phyloP scores from a whole-genome alignment of 345 rosid genomes.

The Limnanthes douglasii region DNA sequence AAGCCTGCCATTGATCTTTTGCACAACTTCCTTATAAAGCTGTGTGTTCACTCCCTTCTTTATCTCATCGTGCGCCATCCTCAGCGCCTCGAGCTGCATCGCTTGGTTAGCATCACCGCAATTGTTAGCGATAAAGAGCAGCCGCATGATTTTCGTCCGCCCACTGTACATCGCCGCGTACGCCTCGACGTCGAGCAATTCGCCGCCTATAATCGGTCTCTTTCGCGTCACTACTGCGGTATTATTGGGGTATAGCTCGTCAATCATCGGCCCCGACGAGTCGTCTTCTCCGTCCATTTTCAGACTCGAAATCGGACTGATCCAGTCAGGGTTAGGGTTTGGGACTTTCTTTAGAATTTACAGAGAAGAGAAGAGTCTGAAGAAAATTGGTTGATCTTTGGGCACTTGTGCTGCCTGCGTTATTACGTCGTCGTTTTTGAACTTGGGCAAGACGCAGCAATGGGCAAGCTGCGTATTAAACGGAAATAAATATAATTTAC shows the following conservation, averaged over 20 bases:
- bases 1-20: slow-evolving; percentile 50
- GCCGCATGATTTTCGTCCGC: slow-evolving; percentile 76
- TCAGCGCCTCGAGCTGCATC: slow-evolving; percentile 74
- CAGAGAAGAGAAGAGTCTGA: no score
- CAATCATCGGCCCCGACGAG: slow-evolving; percentile 23
- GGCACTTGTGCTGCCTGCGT: no score
- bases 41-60: slow-evolving; percentile 94
- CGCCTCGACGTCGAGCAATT: slow-evolving; percentile 85
- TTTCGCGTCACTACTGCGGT: slow-evolving; percentile 27
- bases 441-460: no score
- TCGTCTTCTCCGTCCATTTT: slow-evolving; percentile 74
- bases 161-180: slow-evolving; percentile 80
- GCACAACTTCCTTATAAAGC: slow-evolving; percentile 63
- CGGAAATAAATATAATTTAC: no score
- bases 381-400: no score
- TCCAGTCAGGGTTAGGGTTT: slow-evolving; percentile 20
- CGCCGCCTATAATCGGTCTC: slow-evolving; percentile 67
- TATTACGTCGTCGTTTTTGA: no score
- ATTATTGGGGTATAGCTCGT: slow-evolving; percentile 56
- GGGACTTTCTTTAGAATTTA: no score
- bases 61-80: slow-evolving; percentile 92
- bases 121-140: slow-evolving; percentile 64
- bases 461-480: no score
- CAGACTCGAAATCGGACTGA: background rate
- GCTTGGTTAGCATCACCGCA: slow-evolving; percentile 40